Evolutionary conservation across 2,329 filamentous ascomycete genomes (phyloP), one percentile per base, ranked within the genome.

Genomic region (Xylariaceae sp.): DNA sequence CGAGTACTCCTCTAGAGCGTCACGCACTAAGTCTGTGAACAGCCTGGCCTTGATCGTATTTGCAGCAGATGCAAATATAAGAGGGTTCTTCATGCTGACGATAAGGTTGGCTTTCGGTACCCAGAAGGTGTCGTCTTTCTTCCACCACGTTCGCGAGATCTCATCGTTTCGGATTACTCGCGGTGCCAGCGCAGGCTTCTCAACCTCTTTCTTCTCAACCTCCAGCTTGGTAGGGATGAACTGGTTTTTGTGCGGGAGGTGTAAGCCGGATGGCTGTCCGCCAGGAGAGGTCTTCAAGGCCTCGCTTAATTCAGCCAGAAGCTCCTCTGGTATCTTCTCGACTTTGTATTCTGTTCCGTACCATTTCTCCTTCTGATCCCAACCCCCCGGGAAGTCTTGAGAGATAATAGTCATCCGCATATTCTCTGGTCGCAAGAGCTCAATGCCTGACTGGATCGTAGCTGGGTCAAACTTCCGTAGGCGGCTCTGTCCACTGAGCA

Each of bases 51-150:
- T 90, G 52, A 95, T 83, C 31, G 82, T 77, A 54, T 87, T 91
- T 49, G 87, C 84, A 1, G 90, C 87, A 5, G 88, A 90, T 1
- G 88, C 80, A 65, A 83, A 85, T n/a, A 88, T 83, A 41, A 95
- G 71, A 0, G 90, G 87, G 51, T 86, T 95, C 60, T 85, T 82
- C 57, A 95, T 77, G 58, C 85, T 89, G 56, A 96, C 82, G 57
- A 90, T 81, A 15, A 97, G 75, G 51, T 90, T 94, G 3, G 89
- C 94, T 68, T 95, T 96, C 9, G 94, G 94, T 10, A 97, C 94
- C 91, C 92, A 97, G 70, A 97, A 99, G 0, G 86, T 90, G 61
- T 99, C 94, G 62, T 99, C 94, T 71, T 97, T 97, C 75, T 99
- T 99, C 76, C 85, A 96, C 94, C 94, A 99, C 2, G 89, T 86